Evolutionary conservation across 169 alveolate genomes (phyloP), one percentile per base, ranked within the genome.

Genomic region (Plasmodium berghei): DNA sequence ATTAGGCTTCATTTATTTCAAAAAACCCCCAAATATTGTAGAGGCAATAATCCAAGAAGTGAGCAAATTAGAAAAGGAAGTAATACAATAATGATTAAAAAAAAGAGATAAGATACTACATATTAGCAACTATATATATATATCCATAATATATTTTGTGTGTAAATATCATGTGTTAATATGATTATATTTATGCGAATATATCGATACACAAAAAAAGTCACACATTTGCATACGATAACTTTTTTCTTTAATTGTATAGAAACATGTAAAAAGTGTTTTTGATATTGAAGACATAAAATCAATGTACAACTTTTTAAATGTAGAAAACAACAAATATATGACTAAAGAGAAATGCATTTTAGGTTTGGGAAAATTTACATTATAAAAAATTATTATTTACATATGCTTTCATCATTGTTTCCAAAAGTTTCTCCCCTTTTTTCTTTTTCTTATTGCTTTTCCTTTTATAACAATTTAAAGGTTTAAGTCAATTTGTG

Each of bases 401-500:
- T 3, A 34, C 8, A 34, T 34, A 34, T 34, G 0, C 42, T 0
- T 34, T 34, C 42, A 34, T 34, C 5, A 34, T 34, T 34, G 42
- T 4, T 34, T 34, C 42, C 4, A 34, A 34, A 34, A 34, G 0
- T 3, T 34, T 34, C 42, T 34, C 42, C 42, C 61, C 8, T 45
- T 9, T 49, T 24, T 20, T 73, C 18, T 58, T 42, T 52, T 14
- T n/a, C 18, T 62, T 63, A 42, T n/a, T 20, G 9, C 28, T 63
- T 64, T 40, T 63, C 34, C 40, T 45, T 9, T 49, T 52, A 64
- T 5, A 5, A n/a, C 26, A 5, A 40, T 49, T 49, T 69, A n/a
- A 83, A 83, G 90, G 90, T 20, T 72, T 83, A 62, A 69, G 63
- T n/a, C 90, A 83, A 58, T 83, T 83, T 61, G 83, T 83, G 48